Evolutionary conservation across 2,329 filamentous ascomycete genomes (phyloP), one percentile per base, ranked within the genome.

Genomic region (Colletotrichum orchidophilum): DNA sequence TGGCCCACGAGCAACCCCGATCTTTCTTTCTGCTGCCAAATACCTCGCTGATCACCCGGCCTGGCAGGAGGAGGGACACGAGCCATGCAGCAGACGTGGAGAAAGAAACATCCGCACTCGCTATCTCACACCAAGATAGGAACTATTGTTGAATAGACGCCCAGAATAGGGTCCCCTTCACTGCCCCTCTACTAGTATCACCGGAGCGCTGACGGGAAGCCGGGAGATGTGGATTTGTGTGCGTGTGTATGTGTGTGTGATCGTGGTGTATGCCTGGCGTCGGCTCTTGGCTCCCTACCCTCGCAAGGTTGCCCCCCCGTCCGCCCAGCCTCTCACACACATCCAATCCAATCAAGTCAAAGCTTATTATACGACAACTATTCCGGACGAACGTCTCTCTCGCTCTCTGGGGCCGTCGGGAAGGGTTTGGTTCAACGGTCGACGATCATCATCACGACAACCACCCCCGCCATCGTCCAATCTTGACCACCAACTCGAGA

Each of bases 261-360:
- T 27, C 6, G 26, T 52, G 49, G 13, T 42, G 24, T 63, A 39
- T 58, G 52, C 58, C 57, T 29, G 57, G 24, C 12, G 50, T 21
- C 52, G 57, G 68, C 63, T 53, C 21, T 35, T 57, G 39, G 60
- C 68, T 71, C 68, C 63, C 63, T 70, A 63, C 35, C 49, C 63
- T 70, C 63, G 24, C 52, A 33, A 60, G 52, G 29, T 42, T n/a
- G 18, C n/a, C 58, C 46, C 55, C 54, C 46, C 52, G 33, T 49
- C 31, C 29, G 59, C 18, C 49, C 61, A 70, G 31, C 21, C 64
- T 68, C 31, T 57, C 26, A 12, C 49, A 27, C 29, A 57, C 62
- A 49, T 31, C 39, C 63, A 35, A 52, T 52, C 55, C 39, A 42
- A 42, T 42, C 39, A 46, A 18, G 39, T n/a, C n/a, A 46, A n/a